Conservation (phyloP, 768 basidiomycete species). For the Cyclocybe aegerita region DNA sequence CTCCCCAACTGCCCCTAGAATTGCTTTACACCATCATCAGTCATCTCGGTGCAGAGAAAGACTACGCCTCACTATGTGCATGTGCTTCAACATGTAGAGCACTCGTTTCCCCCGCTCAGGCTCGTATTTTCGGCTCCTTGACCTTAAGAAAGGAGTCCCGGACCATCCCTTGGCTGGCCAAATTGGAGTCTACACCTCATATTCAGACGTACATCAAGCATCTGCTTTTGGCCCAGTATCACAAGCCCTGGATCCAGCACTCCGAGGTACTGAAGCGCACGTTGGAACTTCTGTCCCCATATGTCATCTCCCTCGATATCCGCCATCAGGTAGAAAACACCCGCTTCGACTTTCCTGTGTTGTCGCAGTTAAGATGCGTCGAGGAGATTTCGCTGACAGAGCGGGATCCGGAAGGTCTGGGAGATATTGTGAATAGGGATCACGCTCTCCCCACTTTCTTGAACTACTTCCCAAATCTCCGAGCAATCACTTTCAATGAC, state of each 20-base stretch:
- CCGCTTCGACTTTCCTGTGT: conserved; percentile 6
- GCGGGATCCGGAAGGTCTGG: not conserved
- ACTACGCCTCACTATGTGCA: not conserved
- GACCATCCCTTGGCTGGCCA: not conserved
- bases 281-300: conserved; percentile 8
- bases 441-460: conserved; percentile 10
- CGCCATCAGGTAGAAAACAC: conserved; percentile 2
- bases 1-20: not conserved
- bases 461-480: conserved; percentile 13
- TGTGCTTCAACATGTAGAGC: not conserved
- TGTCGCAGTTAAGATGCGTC: conserved; percentile 5
- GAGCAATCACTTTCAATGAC: conserved; percentile 7
- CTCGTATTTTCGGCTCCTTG: not conserved
- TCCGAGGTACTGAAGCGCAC: conserved; percentile 1
- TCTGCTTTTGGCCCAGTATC: conserved; percentile 5
- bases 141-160: too few relatives aligned
- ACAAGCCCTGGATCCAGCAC: conserved; percentile 13
- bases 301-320: conserved; percentile 10
- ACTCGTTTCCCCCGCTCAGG: not conserved
- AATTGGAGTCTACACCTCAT: conserved; percentile 3
- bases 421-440: not conserved
- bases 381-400: conserved; percentile 9
- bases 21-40: not conserved
- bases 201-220: conserved; percentile 8
- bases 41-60: not conserved